Evolutionary conservation across 2,329 filamentous ascomycete species (phyloP), one percentile per base, ranked within the genome.

Genomic region (Leptodontidium sp.): DNA sequence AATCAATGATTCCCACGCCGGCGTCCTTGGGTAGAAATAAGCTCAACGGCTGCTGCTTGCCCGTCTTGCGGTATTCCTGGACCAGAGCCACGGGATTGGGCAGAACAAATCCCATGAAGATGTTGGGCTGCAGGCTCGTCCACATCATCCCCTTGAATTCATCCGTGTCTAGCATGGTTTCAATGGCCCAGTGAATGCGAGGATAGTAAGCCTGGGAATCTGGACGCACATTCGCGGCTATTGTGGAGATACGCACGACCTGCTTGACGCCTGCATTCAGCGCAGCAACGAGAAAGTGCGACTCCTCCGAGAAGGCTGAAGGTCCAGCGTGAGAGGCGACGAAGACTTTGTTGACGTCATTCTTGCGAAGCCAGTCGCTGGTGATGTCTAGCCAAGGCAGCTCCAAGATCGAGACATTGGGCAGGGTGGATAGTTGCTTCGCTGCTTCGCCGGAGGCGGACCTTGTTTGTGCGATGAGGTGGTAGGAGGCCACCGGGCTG

Each of bases 161-260:
- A 0, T 78, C 76, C 40, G 80, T 77, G 64, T 70, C 66, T 3
- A 83, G 75, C 49, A 83, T 64, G 5, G 73, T 26, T 70, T 83
- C 81, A 24, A 83, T 79, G 0, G 82, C 82, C 81, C 81, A 83
- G 59, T 83, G 81, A 0, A 71, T 43, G 6, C 81, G 76, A 4
- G 78, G 61, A 64, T 83, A 83, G 70, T 80, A 82, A 0, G 76
- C 78, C 0, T 21, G 47, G 53, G 12, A 77, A 63, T 79, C 77
- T 0, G 81, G 80, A n/a, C 74, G 75, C 2, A 82, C 78, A 29
- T 80, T 80, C 0, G 76, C 71, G 1, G 78, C 78, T 0, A 75
- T 80, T 0, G 81, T 83, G 0, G 80, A 83, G 67, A 83, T 80
- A 0, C 80, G 78, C 6, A 83, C 81, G 9, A 83, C 77, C 61